Evolutionary conservation across 257 asterid species (phyloP).

Genomic region (Rubia yunnanensis): DNA sequence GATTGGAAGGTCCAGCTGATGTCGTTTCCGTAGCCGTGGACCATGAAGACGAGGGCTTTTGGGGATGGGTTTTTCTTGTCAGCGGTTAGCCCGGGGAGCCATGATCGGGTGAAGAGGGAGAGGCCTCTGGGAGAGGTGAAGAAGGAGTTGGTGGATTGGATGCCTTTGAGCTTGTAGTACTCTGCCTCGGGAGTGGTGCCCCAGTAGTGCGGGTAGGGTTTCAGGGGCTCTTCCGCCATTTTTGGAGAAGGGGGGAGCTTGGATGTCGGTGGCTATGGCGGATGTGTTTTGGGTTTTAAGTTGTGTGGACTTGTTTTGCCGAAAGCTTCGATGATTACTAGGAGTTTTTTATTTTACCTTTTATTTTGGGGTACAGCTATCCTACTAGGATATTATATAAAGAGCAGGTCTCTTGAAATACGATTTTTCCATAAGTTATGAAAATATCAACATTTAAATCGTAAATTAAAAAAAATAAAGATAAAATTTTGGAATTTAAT

Average conservation of each 20-base stretch:
- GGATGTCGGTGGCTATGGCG: not conserved
- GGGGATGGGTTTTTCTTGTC: conserved; percentile 35
- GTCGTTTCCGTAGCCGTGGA: conserved; percentile 88
- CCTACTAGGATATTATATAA: too few species aligned
- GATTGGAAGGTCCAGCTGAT: conserved; percentile 88
- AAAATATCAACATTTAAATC: too few species aligned
- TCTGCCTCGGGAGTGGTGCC: conserved; percentile 64
- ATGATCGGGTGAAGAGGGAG: conserved; percentile 66
- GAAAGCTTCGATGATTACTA: not conserved
- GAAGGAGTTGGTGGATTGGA: conserved; percentile 48
- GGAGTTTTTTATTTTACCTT: too few species aligned
- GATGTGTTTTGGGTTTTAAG: not conserved
- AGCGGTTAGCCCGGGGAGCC: conserved; percentile 39
- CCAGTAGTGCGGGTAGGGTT: conserved; percentile 47
- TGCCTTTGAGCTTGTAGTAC: conserved; percentile 40
- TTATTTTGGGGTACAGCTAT: too few species aligned
- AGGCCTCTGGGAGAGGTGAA: conserved; percentile 60
- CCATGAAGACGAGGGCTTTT: conserved; percentile 64
- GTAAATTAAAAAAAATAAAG: too few species aligned
- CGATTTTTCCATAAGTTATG: too few species aligned
- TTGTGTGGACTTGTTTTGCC: not conserved
- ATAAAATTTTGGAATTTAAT: too few species aligned
- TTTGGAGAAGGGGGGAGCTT: not conserved
- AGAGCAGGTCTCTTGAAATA: too few species aligned
- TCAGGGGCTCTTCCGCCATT: conserved; percentile 2